Conservation (phyloP, 2,329 filamentous ascomycete species). For the Mycocentrospora acerina region DNA sequence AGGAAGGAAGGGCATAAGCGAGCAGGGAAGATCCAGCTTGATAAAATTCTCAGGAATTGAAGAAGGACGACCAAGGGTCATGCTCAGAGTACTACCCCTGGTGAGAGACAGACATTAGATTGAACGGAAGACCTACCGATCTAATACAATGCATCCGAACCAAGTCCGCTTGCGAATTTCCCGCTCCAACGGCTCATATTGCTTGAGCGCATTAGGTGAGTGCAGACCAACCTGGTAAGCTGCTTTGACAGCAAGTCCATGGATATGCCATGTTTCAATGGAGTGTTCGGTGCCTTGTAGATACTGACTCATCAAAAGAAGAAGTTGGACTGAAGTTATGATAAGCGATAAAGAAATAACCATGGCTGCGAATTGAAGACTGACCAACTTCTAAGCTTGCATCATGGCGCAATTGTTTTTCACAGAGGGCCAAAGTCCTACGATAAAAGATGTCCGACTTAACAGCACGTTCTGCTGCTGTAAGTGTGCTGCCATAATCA, state of each 20-base stretch:
- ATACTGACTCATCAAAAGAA: constrained; percentile 53
- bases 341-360: not conserved
- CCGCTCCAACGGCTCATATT: constrained; percentile 45
- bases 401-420: constrained; percentile 44
- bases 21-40: constrained; percentile 44
- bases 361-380: constrained; percentile 1
- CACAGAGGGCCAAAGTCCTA: constrained; percentile 48
- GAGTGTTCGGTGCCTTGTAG: constrained; percentile 57
- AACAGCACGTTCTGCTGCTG: constrained; percentile 39
- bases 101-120: too few species aligned
- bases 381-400: constrained; percentile 50
- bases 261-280: constrained; percentile 56
- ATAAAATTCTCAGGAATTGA: constrained; percentile 51
- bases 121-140: constrained; percentile 44
- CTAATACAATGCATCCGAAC: constrained; percentile 53
- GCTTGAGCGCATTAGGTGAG: constrained; percentile 40
- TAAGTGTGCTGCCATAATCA: constrained; percentile 28
- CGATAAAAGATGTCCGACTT: constrained; percentile 51
- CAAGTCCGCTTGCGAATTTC: constrained; percentile 54
- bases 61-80: constrained; percentile 54
- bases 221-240: constrained; percentile 57
- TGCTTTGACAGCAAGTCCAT: constrained; percentile 55
- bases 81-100: constrained; percentile 53
- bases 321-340: constrained; percentile 7
- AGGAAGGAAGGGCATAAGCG: too few species aligned